Evolutionary conservation across 1,139 yeast species (phyloP), one percentile per base, ranked within the genome.

Genomic region (Candida sp.): DNA sequence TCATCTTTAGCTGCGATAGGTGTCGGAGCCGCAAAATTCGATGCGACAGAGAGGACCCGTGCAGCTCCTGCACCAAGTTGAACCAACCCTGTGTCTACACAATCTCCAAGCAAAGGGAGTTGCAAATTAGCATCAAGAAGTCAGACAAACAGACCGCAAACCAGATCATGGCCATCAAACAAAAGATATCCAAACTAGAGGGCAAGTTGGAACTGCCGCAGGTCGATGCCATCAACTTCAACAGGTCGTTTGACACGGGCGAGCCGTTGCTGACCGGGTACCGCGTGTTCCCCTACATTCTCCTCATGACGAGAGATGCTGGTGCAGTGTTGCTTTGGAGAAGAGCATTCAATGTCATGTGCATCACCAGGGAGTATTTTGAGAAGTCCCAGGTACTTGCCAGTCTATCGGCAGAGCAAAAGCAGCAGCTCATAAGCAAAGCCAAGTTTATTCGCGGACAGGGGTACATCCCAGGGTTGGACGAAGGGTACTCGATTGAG

Each of bases 21-120:
- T 72, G 77, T 54, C 60, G 71, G 31, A 54, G 57, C 42, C 60
- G 73, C 40, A 72, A 72, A 57, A 69, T 70, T 54, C 70, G 68
- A 46, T 72, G 78, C 57, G 73, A 71, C 54, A 56, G 72, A 39
- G 62, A 58, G 9, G 57, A 53, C 26, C 78, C 78, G 3, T 73
- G 78, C 51, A 58, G 65, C 17, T 64, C 69, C 6, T 73, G 78
- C 53, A 58, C 62, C 43, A 65, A 65, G 22, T 49, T 56, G 17
- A 58, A 59, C 6, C 38, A 37, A 45, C 60, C 52, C 8, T 63
- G 66, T 49, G 44, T 47, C 3, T 63, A 58, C 41, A 45, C 48
- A 3, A 32, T 42, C 23, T 48, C 51, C 25, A 46, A 37, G 12
- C 51, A 50, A 46, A 38, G 49, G 34, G 35, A 43, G 35, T 26